Evolutionary conservation across 1,284 basidiomycete species (phyloP).

Genomic region (Malassezia furfur): DNA sequence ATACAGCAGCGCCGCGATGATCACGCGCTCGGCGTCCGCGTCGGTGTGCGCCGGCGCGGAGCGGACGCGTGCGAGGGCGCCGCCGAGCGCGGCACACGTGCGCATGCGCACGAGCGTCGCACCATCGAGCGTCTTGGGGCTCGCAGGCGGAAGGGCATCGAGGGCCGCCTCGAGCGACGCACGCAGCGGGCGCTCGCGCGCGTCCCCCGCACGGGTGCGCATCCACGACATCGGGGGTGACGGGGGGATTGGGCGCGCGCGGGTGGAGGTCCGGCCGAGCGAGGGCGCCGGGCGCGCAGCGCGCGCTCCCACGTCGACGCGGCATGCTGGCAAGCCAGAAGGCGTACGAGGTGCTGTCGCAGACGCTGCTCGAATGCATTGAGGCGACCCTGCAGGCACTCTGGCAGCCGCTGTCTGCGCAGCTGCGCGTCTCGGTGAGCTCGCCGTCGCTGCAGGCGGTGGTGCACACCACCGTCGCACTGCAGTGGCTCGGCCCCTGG

Average conservation of each 20-base stretch:
- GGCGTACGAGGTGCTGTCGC: slow-evolving; percentile 11
- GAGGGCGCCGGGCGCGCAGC: not conserved
- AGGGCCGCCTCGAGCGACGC: slow-evolving; percentile 10
- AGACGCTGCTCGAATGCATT: slow-evolving; percentile 16
- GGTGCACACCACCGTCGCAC: slow-evolving; percentile 9
- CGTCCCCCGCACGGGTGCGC: no score
- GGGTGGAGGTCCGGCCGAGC: not conserved
- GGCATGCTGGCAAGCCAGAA: slow-evolving; percentile 7
- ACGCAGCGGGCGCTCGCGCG: not conserved
- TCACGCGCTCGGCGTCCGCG: slow-evolving; percentile 11
- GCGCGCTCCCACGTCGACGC: not conserved
- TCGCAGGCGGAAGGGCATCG: slow-evolving; percentile 2
- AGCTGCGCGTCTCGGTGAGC: slow-evolving; percentile 4
- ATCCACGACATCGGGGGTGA: not conserved
- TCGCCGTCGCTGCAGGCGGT: slow-evolving; percentile 8
- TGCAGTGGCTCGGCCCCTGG: slow-evolving; percentile 12
- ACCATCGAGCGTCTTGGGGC: slow-evolving; percentile 1
- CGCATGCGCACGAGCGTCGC: slow-evolving; percentile 8
- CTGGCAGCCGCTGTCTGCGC: not conserved
- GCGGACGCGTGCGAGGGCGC: slow-evolving; percentile 12
- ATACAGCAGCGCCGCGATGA: slow-evolving; percentile 8
- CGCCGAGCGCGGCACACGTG: slow-evolving; percentile 7
- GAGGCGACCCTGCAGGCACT: slow-evolving; percentile 12
- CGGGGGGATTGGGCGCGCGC: no score
- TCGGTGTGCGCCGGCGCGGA: not conserved